Conservation (phyloP, 352 stramenopile species). For the Pythium chondricola region DNA sequence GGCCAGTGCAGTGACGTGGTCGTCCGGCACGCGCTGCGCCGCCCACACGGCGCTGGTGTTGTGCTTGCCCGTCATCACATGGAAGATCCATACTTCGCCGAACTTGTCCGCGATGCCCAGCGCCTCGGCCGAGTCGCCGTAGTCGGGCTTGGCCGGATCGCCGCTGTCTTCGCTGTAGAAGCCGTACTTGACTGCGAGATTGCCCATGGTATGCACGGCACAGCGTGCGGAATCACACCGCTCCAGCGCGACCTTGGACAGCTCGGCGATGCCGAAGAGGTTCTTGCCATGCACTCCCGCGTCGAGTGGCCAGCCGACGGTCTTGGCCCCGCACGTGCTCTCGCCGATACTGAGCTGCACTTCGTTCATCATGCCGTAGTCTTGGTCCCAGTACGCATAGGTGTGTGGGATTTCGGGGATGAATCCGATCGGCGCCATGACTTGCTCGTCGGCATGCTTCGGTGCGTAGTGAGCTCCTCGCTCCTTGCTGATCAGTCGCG, state of each 20-base stretch:
- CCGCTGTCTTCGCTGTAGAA: conserved; percentile 92
- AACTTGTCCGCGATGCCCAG: conserved; percentile 84
- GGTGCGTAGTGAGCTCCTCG: conserved; percentile 65
- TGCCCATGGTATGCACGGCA: conserved; percentile 87
- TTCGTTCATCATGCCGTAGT: conserved; percentile 95
- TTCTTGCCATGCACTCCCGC: conserved; percentile 62
- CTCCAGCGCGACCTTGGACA: conserved; percentile 89
- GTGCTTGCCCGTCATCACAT: conserved; percentile 88
- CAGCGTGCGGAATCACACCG: conserved; percentile 76
- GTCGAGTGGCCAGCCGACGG: conserved; percentile 61
- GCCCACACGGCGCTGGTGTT: conserved; percentile 89
- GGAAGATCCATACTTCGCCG: conserved; percentile 92
- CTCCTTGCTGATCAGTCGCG: conserved; percentile 60
- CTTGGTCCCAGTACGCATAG: conserved; percentile 92
- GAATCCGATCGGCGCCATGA: conserved; percentile 61
- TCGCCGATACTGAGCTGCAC: conserved; percentile 91
- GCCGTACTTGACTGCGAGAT: conserved; percentile 87
- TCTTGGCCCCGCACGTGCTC: conserved; percentile 89
- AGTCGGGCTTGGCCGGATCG: conserved; percentile 46
- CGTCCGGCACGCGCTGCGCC: conserved; percentile 87
- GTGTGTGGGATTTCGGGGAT: conserved; percentile 90
- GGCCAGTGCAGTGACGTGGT: conserved; percentile 86
- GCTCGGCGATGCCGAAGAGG: conserved; percentile 86
- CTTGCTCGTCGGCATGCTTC: conserved; percentile 13
- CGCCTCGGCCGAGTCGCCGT: conserved; percentile 72